phyloP scores from a whole-genome alignment of 495 filamentous ascomycete genomes.

The Massariosphaeria phaeospora region DNA sequence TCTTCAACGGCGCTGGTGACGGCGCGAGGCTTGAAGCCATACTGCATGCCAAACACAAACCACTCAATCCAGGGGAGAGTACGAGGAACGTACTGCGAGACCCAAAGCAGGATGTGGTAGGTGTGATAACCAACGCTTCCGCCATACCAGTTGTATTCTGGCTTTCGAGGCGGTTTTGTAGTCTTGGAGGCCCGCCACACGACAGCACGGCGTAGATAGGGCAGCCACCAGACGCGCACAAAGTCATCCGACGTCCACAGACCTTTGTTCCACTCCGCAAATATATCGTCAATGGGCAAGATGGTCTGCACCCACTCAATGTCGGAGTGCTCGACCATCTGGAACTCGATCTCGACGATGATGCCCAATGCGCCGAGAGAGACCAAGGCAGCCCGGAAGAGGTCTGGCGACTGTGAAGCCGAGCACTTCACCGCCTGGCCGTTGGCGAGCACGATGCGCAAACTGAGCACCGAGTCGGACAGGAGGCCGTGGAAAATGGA shows the following conservation, averaged over 20 bases:
- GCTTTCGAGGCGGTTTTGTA: conserved; percentile 47
- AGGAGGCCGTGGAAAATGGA: conserved; percentile 78
- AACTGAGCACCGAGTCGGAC: conserved; percentile 62
- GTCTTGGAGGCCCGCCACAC: conserved; percentile 82
- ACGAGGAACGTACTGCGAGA: conserved; percentile 70
- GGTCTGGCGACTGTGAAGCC: conserved; percentile 59
- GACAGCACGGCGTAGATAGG: conserved; percentile 78
- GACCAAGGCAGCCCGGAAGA: conserved; percentile 84
- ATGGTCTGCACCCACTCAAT: conserved; percentile 82
- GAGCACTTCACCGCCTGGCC: conserved; percentile 73
- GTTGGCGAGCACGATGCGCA: conserved; percentile 79
- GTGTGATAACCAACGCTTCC: conserved; percentile 74
- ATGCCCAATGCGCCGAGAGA: conserved; percentile 88
- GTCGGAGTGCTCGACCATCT: conserved; percentile 69
- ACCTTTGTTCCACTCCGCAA: conserved; percentile 64
- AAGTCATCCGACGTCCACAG: conserved; percentile 86
- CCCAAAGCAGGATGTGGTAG: conserved; percentile 81
- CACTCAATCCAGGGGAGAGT: conserved; percentile 83
- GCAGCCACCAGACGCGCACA: conserved; percentile 94
- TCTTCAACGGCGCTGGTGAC: conserved; percentile 71
- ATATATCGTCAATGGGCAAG: conserved; percentile 58
- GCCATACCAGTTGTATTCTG: conserved; percentile 67
- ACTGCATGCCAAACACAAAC: conserved; percentile 94
- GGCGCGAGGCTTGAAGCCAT: conserved; percentile 70
- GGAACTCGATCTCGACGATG: conserved; percentile 79